Conservation (phyloP, 1,284 basidiomycete species). For the Heterobasidion parviporum region DNA sequence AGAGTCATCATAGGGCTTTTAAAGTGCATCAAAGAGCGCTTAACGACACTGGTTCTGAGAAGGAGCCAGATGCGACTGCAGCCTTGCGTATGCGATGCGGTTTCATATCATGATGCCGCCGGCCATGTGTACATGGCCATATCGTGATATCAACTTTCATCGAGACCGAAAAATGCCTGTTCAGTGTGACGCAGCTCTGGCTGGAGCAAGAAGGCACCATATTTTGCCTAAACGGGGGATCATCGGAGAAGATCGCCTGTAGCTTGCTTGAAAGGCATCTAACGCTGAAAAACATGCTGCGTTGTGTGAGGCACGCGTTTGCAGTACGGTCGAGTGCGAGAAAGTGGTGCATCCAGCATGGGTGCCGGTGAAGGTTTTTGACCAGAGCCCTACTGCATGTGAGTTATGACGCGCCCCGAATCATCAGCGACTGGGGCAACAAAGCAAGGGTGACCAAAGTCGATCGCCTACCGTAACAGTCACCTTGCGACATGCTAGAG, state of each 20-base stretch:
- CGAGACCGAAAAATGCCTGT: neutral
- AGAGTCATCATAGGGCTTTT: too few species aligned
- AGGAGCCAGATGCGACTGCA: neutral
- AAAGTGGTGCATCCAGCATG: neutral
- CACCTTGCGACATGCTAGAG: too few species aligned
- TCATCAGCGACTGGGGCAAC: neutral
- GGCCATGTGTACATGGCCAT: neutral
- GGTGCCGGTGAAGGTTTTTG: neutral
- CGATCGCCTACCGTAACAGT: too few species aligned
- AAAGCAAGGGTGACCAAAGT: neutral
- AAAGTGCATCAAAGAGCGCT: too few species aligned
- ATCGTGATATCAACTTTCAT: neutral
- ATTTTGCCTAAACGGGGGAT: too few species aligned
- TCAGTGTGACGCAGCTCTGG: too few species aligned
- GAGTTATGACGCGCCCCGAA: neutral
- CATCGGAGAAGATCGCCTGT: too few species aligned
- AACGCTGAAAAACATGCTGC: neutral
- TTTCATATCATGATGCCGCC: neutral
- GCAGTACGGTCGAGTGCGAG: neutral
- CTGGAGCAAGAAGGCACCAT: too few species aligned
- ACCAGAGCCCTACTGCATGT: neutral
- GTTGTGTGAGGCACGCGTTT: neutral
- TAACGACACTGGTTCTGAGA: neutral
- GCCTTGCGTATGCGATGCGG: constrained; percentile 3
- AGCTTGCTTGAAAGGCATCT: neutral